Evolutionary conservation across 345 rosid species (phyloP).

Genomic region (Eutrema heterophyllum): DNA sequence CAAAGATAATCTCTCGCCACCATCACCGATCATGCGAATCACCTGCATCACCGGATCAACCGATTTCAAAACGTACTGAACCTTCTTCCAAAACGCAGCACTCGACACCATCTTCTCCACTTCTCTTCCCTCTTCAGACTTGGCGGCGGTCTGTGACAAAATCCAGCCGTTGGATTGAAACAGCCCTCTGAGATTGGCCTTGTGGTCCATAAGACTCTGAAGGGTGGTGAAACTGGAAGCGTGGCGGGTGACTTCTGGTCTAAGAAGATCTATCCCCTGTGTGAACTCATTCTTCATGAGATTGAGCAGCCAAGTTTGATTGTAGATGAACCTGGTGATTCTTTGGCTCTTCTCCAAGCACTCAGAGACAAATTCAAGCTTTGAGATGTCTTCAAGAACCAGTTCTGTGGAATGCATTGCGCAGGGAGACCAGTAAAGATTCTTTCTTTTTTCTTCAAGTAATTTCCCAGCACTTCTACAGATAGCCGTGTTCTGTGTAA

Average conservation of each 20-base stretch:
- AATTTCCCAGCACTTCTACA: slow-evolving; percentile 67
- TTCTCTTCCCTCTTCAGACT: slow-evolving; percentile 58
- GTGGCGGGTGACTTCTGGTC: slow-evolving; percentile 42
- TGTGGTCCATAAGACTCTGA: slow-evolving; percentile 54
- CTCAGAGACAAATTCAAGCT: slow-evolving; percentile 55
- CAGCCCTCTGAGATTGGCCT: slow-evolving; percentile 55
- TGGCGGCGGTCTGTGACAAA: slow-evolving; percentile 40
- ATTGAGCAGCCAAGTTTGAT: slow-evolving; percentile 48
- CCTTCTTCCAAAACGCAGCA: slow-evolving; percentile 67
- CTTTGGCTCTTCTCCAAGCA: slow-evolving; percentile 56
- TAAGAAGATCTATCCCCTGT: slow-evolving; percentile 64
- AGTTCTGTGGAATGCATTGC: slow-evolving; percentile 56
- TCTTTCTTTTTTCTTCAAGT: slow-evolving; percentile 71
- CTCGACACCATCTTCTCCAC: slow-evolving; percentile 52
- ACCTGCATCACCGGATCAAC: slow-evolving; percentile 65
- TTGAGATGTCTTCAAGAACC: slow-evolving; percentile 63
- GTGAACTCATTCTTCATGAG: slow-evolving; percentile 66
- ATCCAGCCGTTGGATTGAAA: slow-evolving; percentile 69
- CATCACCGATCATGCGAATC: slow-evolving; percentile 42
- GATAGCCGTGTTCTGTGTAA: slow-evolving; percentile 49
- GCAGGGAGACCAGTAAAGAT: slow-evolving; percentile 79
- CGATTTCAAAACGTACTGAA: slow-evolving; percentile 54
- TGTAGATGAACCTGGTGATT: slow-evolving; percentile 63
- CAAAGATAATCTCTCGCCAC: slow-evolving; percentile 42
- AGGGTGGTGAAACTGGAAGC: slow-evolving; percentile 53